Conservation (phyloP, 2,329 filamentous ascomycete genomes). For the Pseudopyrenochaeta lycopersici region DNA sequence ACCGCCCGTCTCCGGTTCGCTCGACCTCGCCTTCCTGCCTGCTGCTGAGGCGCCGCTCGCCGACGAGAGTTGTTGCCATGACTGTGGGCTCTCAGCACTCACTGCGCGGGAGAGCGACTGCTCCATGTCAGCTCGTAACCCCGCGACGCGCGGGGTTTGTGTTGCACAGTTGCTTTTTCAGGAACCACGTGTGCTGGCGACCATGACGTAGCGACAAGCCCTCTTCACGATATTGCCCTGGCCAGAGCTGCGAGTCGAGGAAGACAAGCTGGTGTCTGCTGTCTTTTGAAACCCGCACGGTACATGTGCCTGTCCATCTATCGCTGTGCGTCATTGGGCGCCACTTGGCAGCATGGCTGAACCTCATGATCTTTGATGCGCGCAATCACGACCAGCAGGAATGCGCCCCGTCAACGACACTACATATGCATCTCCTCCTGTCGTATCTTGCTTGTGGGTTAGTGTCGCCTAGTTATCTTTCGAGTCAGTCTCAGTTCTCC, state of each 20-base stretch:
- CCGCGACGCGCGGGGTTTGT: conserved; percentile 12
- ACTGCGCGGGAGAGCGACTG: conserved; percentile 42
- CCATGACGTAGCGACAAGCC: conserved; percentile 22
- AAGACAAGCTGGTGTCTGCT: background rate
- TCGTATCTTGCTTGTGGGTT: background rate
- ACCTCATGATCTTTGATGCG: conserved; percentile 18
- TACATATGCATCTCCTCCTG: background rate
- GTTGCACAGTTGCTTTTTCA: conserved; percentile 17
- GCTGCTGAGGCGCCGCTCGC: conserved; percentile 49
- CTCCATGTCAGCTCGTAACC: conserved; percentile 33
- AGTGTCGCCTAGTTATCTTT: background rate
- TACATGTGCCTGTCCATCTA: conserved; percentile 1
- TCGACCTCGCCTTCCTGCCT: conserved; percentile 66
- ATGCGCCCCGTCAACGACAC: conserved; percentile 1
- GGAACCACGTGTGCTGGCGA: conserved; percentile 10
- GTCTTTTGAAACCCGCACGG: background rate
- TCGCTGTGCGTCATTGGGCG: conserved; percentile 17
- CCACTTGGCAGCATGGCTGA: conserved; percentile 24
- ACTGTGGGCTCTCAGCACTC: conserved; percentile 51
- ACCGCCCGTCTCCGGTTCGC: conserved; percentile 67
- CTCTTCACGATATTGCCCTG: background rate
- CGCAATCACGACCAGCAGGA: conserved; percentile 17
- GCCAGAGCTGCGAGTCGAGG: background rate
- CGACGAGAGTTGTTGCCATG: conserved; percentile 58
- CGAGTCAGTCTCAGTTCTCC: background rate